These are phyloP conservation scores for Cryphonectria japonica DNA, from an alignment of 2,329 filamentous ascomycete species.

Conservation along the genomic window DNA sequence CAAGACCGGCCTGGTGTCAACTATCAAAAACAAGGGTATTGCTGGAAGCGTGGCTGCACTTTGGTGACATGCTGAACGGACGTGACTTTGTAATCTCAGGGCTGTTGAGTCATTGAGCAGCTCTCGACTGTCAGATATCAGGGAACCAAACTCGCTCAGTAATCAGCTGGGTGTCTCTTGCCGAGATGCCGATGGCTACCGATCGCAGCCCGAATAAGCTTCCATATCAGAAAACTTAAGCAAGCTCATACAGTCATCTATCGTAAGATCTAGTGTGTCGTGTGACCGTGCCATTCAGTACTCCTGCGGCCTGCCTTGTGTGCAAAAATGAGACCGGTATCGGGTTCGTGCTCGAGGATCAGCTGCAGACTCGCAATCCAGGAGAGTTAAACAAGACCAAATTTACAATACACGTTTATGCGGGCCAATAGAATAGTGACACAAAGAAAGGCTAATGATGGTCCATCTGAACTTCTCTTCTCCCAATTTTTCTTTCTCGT, in stretches of 20 bases:
- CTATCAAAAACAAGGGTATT: too few species aligned
- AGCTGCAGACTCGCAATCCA: background rate
- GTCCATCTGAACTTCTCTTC: background rate
- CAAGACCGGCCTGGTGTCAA: background rate
- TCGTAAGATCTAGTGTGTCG: background rate
- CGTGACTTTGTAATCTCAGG: background rate
- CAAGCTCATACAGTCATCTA: background rate
- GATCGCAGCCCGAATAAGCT: background rate
- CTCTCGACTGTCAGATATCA: background rate
- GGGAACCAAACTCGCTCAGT: background rate
- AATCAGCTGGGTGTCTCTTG: conserved; percentile 10
- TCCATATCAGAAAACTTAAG: background rate
- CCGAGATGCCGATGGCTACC: conserved; percentile 12
- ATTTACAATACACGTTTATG: background rate
- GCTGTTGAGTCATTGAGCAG: conserved; percentile 11
- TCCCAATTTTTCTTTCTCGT: background rate
- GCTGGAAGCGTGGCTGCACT: background rate
- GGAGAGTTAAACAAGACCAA: background rate
- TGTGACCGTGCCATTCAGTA: background rate
- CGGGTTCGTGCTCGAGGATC: background rate
- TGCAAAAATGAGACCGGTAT: background rate
- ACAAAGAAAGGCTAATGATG: background rate
- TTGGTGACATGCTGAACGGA: background rate
- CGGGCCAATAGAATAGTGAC: background rate
- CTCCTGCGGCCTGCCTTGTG: background rate